These are phyloP conservation scores for Silene vulgaris DNA, from an alignment of 179 eudicot species.

Conservation along the genomic window DNA sequence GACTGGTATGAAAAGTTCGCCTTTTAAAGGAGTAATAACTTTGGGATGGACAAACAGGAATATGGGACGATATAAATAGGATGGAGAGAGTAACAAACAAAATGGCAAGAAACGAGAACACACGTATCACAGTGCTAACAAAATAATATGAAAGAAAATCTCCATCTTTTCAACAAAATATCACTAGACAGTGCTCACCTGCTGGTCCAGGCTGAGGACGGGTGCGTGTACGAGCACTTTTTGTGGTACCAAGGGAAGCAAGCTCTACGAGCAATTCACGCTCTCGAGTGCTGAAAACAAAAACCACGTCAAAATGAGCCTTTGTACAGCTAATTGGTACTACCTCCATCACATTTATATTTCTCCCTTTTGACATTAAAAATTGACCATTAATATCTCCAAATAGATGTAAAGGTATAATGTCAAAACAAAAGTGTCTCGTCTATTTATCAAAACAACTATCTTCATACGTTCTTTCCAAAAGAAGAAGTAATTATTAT, in stretches of 20 bases:
- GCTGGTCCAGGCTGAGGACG: slow-evolving; percentile 62
- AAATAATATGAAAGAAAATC: slow-evolving; percentile 3
- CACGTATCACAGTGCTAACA: slow-evolving; percentile 1
- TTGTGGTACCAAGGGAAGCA: slow-evolving; percentile 48
- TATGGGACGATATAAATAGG: too few relatives aligned
- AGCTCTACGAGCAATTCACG: slow-evolving; percentile 86
- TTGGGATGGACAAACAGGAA: too few relatives aligned
- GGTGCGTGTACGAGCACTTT: slow-evolving; percentile 48
- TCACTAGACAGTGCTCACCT: slow-evolving; percentile 36
- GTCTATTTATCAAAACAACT: background rate
- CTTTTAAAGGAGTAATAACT: too few relatives aligned
- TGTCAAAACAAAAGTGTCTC: background rate
- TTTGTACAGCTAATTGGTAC: slow-evolving; percentile 1
- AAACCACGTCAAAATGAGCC: background rate
- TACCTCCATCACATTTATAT: background rate
- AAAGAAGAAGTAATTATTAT: background rate
- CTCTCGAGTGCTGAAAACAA: slow-evolving; percentile 62
- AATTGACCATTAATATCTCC: background rate
- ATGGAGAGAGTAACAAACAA: too few relatives aligned
- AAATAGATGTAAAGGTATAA: background rate
- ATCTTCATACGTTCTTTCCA: background rate
- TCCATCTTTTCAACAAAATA: slow-evolving; percentile 11
- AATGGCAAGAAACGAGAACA: background rate
- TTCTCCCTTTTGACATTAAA: background rate
- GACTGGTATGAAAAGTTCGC: too few relatives aligned